These are phyloP conservation scores for Hemisphaericaspora xylofermentans DNA, from an alignment of 1,139 yeast species.

Conservation along the genomic window DNA sequence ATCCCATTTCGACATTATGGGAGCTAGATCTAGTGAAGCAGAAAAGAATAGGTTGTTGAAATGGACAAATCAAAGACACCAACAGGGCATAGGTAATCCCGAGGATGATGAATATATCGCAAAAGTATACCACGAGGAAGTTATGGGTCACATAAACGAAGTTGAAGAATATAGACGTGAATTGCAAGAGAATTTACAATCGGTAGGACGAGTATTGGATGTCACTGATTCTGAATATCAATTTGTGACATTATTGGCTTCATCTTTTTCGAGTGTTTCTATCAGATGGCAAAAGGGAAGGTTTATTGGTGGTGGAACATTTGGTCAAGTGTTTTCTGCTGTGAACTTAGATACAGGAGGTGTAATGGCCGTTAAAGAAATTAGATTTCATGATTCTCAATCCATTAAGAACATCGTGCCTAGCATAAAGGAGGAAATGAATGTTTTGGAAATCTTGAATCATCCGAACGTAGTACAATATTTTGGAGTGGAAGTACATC, in stretches of 20 bases:
- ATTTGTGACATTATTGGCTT: slow-evolving; percentile 80
- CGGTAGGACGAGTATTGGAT: slow-evolving; percentile 87
- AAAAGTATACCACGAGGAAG: slow-evolving; percentile 55
- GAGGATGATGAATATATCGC: slow-evolving; percentile 60
- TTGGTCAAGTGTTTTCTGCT: slow-evolving; percentile 92
- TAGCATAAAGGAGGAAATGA: slow-evolving; percentile 92
- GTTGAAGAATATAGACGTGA: slow-evolving; percentile 57
- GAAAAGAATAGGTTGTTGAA: slow-evolving; percentile 56
- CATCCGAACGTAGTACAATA: slow-evolving; percentile 97
- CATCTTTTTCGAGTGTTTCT: slow-evolving; percentile 86
- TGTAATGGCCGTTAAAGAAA: slow-evolving; percentile 95
- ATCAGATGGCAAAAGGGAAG: slow-evolving; percentile 97
- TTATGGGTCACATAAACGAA: slow-evolving; percentile 56
- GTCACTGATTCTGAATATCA: slow-evolving; percentile 86
- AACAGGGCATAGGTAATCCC: slow-evolving; percentile 48
- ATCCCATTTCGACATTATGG: slow-evolving; percentile 97
- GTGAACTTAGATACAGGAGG: slow-evolving; percentile 94
- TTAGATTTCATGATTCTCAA: slow-evolving; percentile 85
- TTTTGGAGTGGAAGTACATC: slow-evolving; percentile 94
- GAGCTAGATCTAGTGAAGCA: slow-evolving; percentile 89
- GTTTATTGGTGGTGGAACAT: slow-evolving; percentile 92
- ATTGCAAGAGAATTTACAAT: slow-evolving; percentile 48
- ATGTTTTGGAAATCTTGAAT: slow-evolving; percentile 87
- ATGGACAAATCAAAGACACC: slow-evolving; percentile 44
- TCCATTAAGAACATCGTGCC: slow-evolving; percentile 84